Conservation (phyloP, 2,329 filamentous ascomycete genomes). For the Cladorrhinum sp. region DNA sequence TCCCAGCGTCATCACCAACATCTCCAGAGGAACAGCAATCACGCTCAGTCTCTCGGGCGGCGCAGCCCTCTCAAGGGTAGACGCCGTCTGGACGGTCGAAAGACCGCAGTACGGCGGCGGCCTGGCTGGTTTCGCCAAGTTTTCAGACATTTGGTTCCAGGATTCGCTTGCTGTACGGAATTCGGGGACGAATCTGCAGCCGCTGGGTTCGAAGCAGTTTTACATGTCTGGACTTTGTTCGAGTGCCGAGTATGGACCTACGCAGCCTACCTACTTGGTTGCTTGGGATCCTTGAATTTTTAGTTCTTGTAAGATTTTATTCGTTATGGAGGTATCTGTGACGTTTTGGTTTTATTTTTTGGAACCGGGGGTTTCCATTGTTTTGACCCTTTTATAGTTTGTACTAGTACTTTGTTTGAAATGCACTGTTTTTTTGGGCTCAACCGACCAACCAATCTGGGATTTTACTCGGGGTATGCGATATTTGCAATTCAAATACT, state of each 20-base stretch:
- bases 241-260: constrained; percentile 19
- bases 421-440: too few species aligned
- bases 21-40: constrained; percentile 16
- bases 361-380: background rate
- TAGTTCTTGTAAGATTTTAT: too few species aligned
- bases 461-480: too few species aligned
- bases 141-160: constrained; percentile 29
- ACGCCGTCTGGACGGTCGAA: constrained; percentile 31
- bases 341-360: background rate
- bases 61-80: constrained; percentile 21
- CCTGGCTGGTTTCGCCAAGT: constrained; percentile 23
- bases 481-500: too few species aligned
- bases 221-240: constrained; percentile 23
- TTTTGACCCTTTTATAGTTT: background rate
- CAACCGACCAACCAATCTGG: too few species aligned
- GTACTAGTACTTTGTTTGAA: background rate
- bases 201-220: constrained; percentile 26
- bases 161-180: constrained; percentile 19
- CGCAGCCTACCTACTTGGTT: constrained; percentile 13
- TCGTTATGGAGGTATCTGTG: background rate
- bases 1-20: constrained; percentile 24
- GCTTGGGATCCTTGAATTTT: constrained; percentile 16
- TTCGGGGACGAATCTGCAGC: constrained; percentile 12
- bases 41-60: constrained; percentile 18
- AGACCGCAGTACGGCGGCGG: constrained; percentile 23